These are phyloP conservation scores for Sporothrix pseudoabietina DNA, from an alignment of 2,329 filamentous ascomycete genomes.

Conservation along the genomic window DNA sequence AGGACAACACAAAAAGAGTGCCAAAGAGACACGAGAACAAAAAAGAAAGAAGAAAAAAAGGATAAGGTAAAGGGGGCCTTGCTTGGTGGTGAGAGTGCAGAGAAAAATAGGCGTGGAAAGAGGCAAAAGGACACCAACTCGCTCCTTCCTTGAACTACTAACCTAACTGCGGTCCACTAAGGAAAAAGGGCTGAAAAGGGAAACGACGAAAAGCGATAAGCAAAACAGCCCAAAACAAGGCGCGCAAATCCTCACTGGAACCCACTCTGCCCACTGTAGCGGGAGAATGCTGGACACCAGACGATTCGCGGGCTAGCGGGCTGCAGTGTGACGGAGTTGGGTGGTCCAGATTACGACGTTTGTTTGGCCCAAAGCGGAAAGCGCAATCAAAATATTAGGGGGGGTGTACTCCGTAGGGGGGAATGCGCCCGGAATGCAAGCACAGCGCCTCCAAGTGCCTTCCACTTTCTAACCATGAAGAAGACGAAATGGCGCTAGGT, in stretches of 20 bases:
- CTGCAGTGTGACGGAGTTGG: constrained; percentile 8
- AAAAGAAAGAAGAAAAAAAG: background rate
- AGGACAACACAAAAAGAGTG: background rate
- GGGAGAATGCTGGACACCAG: background rate
- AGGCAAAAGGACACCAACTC: background rate
- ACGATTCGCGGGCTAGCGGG: background rate
- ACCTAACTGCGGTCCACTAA: no score
- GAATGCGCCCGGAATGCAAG: background rate
- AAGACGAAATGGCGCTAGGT: background rate
- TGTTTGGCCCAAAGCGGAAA: constrained; percentile 3
- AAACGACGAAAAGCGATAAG: constrained; percentile 24
- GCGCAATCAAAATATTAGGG: background rate
- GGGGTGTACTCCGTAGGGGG: no score
- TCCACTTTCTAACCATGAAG: background rate
- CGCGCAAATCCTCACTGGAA: background rate
- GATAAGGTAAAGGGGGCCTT: background rate
- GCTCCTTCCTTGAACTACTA: background rate
- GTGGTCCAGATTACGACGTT: constrained; percentile 7
- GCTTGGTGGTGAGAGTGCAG: background rate
- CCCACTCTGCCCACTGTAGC: background rate
- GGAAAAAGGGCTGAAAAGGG: constrained; percentile 2
- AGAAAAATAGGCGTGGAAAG: background rate
- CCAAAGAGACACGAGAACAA: background rate
- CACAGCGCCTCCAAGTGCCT: background rate
- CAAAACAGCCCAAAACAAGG: background rate